Conservation (phyloP, 306 rosid species). For the Trifolium fragiferum region DNA sequence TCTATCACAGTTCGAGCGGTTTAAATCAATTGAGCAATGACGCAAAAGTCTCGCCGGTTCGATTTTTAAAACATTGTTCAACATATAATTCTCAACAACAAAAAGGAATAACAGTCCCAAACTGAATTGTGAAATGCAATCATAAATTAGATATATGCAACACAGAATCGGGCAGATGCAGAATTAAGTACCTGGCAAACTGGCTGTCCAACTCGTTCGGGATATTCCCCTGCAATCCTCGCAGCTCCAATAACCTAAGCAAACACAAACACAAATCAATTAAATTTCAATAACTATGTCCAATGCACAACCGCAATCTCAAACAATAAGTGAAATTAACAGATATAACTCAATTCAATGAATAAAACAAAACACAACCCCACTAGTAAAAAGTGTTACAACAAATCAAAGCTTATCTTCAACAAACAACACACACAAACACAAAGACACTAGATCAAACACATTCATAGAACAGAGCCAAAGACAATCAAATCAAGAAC, state of each 20-base stretch:
- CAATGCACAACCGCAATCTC: conserved; percentile 46
- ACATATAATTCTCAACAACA: conserved; percentile 31
- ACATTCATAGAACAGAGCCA: neutral
- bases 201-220: conserved; percentile 92
- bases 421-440: conserved; percentile 11
- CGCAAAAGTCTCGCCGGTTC: neutral
- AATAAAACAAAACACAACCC: conserved; percentile 25
- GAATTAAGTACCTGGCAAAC: conserved; percentile 83
- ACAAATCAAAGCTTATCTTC: conserved; percentile 33
- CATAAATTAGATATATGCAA: conserved; percentile 39
- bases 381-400: neutral
- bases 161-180: conserved; percentile 38
- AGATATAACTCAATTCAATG: conserved; percentile 3
- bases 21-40: neutral
- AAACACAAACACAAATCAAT: conserved; percentile 35
- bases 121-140: conserved; percentile 41
- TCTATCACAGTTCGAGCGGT: neutral
- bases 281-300: conserved; percentile 41
- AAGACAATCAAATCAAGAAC: conserved; percentile 33
- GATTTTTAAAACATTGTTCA: neutral
- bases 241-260: conserved; percentile 81
- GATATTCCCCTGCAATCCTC: conserved; percentile 76
- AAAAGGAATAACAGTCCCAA: conserved; percentile 30
- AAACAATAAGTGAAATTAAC: neutral
- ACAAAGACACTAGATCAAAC: conserved; percentile 39